These are phyloP conservation scores for Picea abies DNA, from an alignment of 83 land plant genomes.

Conservation along the genomic window DNA sequence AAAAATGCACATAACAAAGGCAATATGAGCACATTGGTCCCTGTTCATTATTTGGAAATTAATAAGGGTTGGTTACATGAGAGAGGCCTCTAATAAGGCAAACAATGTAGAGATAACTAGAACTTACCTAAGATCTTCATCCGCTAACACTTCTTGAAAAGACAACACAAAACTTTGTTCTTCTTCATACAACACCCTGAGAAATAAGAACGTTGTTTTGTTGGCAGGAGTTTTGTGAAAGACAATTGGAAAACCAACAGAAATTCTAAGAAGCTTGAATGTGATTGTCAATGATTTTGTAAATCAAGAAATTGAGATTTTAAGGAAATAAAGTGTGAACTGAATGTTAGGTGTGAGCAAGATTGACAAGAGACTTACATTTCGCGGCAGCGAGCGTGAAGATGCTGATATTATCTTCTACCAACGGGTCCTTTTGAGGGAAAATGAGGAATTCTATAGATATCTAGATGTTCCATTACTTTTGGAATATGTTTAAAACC, in stretches of 20 bases:
- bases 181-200: too few species aligned
- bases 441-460: slow-evolving; percentile 57
- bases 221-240: slow-evolving; percentile 90
- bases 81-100: slow-evolving; percentile 80
- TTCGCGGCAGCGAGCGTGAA: slow-evolving; percentile 87
- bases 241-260: slow-evolving; percentile 71
- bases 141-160: slow-evolving; percentile 75
- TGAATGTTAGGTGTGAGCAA: slow-evolving; percentile 95
- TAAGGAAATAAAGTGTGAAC: slow-evolving; percentile 99
- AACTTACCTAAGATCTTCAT: slow-evolving; percentile 68
- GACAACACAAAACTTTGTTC: too few species aligned
- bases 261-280: slow-evolving; percentile 74
- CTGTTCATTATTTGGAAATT: too few species aligned
- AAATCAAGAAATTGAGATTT: slow-evolving; percentile 87
- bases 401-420: slow-evolving; percentile 99
- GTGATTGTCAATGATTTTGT: slow-evolving; percentile 88
- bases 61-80: slow-evolving; percentile 93
- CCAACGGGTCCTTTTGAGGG: slow-evolving; percentile 61
- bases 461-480: slow-evolving; percentile 95
- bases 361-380: slow-evolving; percentile 76
- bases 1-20: too few species aligned
- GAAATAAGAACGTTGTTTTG: slow-evolving; percentile 88
- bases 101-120: slow-evolving; percentile 92
- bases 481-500: too few species aligned
- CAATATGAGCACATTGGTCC: too few species aligned